Base-by-base conservation (phyloP, 371 early-diverging fungal species). In the Fennellomyces sp. region DNA sequence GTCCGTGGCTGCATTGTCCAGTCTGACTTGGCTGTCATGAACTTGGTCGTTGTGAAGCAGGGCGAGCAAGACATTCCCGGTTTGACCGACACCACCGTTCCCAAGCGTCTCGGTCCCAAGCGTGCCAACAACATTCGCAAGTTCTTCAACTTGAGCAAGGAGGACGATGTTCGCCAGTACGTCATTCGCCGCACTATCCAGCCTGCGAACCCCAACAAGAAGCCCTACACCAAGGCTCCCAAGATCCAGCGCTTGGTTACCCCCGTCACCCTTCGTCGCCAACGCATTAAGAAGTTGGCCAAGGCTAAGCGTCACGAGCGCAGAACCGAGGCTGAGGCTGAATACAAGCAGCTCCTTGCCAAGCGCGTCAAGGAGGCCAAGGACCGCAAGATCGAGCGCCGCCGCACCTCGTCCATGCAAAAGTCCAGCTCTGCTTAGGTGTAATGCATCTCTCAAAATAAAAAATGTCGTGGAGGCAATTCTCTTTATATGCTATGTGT, bases 1-100 rank as follows among this genome's bases (percentile, higher is more conserved):
- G 98, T 99, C 72, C 94, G 99, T 65, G 99, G 99, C 73, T 97
- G 97, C 86, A 98, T 99, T 65, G 97, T 99, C 72, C 96, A 89
- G 58, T 82, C 91, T 65, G 99, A 99, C 78, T 91, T 98, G 64
- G 73, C 97, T 47, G 99, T 94, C 61, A 83, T 99, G 65, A 93
- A 96, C 67, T 84, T 99, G 54, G 91, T 92, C 76, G 87, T 99
- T 70, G 91, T 97, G 69, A 97, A 97, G 91, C 93, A 96, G 83
- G 96, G 98, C 70, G 97, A 97, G 76, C 83, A 87, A 64, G 92
- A 94, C 53, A 93, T 99, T 72, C 94, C 95, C 66, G 99, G 98
- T 56, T 87, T 99, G 64, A 99, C 99, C 70, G 99, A 99, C 84
- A 86, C 76, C 68, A 84, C 90, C 52, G 87, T 90, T 53, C 96